Evolutionary conservation across 345 rosid genomes (phyloP), one percentile per base, ranked within the genome.

Genomic region (Boechera stricta): DNA sequence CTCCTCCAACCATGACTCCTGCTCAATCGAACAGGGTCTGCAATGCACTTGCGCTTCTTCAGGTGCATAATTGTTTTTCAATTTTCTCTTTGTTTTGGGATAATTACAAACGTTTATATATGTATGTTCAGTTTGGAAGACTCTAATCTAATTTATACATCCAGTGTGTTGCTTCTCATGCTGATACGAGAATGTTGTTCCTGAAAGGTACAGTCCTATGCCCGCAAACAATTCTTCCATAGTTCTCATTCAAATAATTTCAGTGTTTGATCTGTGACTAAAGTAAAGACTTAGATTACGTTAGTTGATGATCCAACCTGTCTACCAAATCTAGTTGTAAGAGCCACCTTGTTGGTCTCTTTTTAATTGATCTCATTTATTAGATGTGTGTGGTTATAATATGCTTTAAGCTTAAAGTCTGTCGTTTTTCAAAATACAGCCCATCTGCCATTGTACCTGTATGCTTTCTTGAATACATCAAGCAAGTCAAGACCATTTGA

Each of bases 141-240:
- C 48, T 51, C 42, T 41, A 51, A 0, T 64, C 56, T 57, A 8
- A 4, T 44, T 75, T 58, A 32, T 70, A 31, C 47, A 35, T 72
- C 24, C 86, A 88, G 96, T 72, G 81, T 68, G 67, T 86, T 60
- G 96, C 96, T 47, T 60, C 85, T 69, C 93, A 90, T 76, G 66
- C 84, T 5, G 82, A 79, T 24, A 87, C 89, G 29, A 86, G 77
- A 73, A 54, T 4, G 77, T 39, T 32, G 66, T 82, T 88, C 62
- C 11, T 88, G 15, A 76, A 54, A 49, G 89, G 96, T 90, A 87
- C 68, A 13, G 10, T 72, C 67, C n/a, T 68, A 26, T 63, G 24
- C 36, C 39, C 21, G 10, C 33, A 38, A 62, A 72, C 75, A 36
- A 42, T 15, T 65, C 24, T 54, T 56, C 28, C 56, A 1, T n/a